Base-by-base conservation (phyloP, 1,284 basidiomycete genomes). In the Pseudozyma sp. region DNA sequence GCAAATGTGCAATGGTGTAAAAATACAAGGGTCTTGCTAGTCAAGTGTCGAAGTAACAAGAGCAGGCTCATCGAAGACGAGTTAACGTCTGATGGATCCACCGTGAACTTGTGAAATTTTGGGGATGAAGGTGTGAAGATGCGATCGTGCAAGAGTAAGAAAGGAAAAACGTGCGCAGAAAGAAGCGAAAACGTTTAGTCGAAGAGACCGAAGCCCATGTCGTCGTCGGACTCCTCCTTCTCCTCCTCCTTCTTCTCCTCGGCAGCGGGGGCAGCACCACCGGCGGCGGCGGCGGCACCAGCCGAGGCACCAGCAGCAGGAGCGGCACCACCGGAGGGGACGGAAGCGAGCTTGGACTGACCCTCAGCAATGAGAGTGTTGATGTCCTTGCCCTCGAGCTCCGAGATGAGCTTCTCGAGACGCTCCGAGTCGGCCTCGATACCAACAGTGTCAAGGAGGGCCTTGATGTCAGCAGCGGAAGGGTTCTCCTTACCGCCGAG, bases 311-410 rank as follows among this genome's bases (percentile, higher is more conserved):
- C 83, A 61, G 81, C 83, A 53, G 82, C 82, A 39, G 77, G 67
- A 42, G 78, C 76, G 39, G 77, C 81, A 76, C 83, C 86, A 59
- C 85, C 86, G 52, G 85, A 86, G 70, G 84, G 88, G 86, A 95
- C 96, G 80, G 95, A 97, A 67, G 95, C 91, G 83, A 98, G 93
- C 89, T 98, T 98, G 86, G 90, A 87, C 57, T 91, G 91, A 64
- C 96, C 96, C 87, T 95, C 94, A 80, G 91, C 89, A 86, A 99
- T 98, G 88, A 99, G 88, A 90, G 93, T 52, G 73, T 71, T 71
- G 87, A 97, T 87, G 86, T 93, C 91, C 90, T 98, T 99, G 88
- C 92, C 95, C 80, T 91, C 86, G 78, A 99, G 91, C 89, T 98
- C 96, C 76, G 92, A 90, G 86, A 99, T 89, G 86, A 99, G 90